Base-by-base conservation (phyloP, 345 rosid species). In the Eucalyptus curtisii region DNA sequence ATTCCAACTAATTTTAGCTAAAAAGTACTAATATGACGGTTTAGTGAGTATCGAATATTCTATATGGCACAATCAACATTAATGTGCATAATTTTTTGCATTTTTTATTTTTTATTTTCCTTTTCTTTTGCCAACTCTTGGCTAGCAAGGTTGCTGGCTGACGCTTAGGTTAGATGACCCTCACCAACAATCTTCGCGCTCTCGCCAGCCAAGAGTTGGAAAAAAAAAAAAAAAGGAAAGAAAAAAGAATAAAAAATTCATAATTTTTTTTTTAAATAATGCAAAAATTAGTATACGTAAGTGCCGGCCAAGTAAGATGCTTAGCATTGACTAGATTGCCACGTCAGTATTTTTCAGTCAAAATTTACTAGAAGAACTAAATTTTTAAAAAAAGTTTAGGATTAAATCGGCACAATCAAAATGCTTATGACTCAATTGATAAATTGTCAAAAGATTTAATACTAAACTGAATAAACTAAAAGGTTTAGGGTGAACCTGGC, bases 401-500 rank as follows among this genome's bases (percentile, higher is more conserved):
- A 55, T 24, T 55, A 55, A 55, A 55, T 55, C 24, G 1, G 0
- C 5, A 55, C 1, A 55, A 55, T 55, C 30, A 24, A 55, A 55
- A 55, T 22, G 1, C 3, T 55, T 22, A 55, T 55, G 30, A 55
- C 30, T 55, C 30, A 24, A 55, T 22, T 53, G 12, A 9, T 9
- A 53, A 55, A 20, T 55, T 22, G 0, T 55, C 5, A 22, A 55
- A 55, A 22, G 5, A 22, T 55, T 3, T 55, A 55, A 20, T 1
- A 55, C 5, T 22, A 22, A 55, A 22, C 2, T 8, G 4, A 24
- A 22, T 5, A 55, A 53, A 53, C 0, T 1, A 1, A 55, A 24
- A 55, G 3, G 13, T 24, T 55, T 24, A 55, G 0, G 1, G 4
- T 24, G 0, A 55, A 55, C 1, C 1, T 2, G 0, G 5, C 0